A percentile compares a stretch with the other conserved stretches of the same genome.
These are phyloP conservation scores for Graphilbum sp. DNA, from an alignment of 2,329 filamentous ascomycete genomes.

Conservation along the genomic window DNA sequence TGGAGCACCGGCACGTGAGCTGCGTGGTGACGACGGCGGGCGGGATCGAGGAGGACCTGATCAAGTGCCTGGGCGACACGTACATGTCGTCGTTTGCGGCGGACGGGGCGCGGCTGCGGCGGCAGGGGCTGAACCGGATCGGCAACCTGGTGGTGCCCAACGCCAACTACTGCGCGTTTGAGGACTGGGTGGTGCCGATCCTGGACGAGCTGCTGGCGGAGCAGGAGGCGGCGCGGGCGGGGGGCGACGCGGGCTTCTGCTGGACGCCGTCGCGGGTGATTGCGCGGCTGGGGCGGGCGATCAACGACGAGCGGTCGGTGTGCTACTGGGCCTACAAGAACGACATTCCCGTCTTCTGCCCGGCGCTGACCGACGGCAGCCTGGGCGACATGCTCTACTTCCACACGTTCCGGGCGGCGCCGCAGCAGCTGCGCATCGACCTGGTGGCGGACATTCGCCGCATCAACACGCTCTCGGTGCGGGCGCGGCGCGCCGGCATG, in stretches of 20 bases:
- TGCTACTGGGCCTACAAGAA: slow-evolving; percentile 98
- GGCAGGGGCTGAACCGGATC: slow-evolving; percentile 84
- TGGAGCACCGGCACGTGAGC: slow-evolving; percentile 82
- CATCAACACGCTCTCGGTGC: slow-evolving; percentile 82
- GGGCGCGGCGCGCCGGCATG: slow-evolving; percentile 81
- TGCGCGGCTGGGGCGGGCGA: slow-evolving; percentile 76
- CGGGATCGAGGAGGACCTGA: slow-evolving; percentile 92
- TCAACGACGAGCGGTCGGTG: slow-evolving; percentile 80
- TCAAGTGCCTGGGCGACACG: slow-evolving; percentile 91
- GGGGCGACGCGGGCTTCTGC: slow-evolving; percentile 46
- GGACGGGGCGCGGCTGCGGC: slow-evolving; percentile 58
- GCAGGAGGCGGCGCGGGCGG: slow-evolving; percentile 50
- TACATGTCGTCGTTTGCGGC: slow-evolving; percentile 81
- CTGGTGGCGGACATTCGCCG: slow-evolving; percentile 86
- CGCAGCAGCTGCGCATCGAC: slow-evolving; percentile 67
- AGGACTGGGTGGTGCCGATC: slow-evolving; percentile 94
- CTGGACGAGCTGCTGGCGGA: slow-evolving; percentile 88
- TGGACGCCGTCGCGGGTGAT: slow-evolving; percentile 96
- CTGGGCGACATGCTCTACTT: slow-evolving; percentile 98
- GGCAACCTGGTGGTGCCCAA: slow-evolving; percentile 94
- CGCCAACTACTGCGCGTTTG: slow-evolving; percentile 91
- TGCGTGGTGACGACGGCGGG: slow-evolving; percentile 91
- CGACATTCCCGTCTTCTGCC: slow-evolving; percentile 92
- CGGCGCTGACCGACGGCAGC: slow-evolving; percentile 86
- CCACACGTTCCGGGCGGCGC: slow-evolving; percentile 84